Conservation (phyloP, 257 asterid genomes). For the Rauvolfia tetraphylla region DNA sequence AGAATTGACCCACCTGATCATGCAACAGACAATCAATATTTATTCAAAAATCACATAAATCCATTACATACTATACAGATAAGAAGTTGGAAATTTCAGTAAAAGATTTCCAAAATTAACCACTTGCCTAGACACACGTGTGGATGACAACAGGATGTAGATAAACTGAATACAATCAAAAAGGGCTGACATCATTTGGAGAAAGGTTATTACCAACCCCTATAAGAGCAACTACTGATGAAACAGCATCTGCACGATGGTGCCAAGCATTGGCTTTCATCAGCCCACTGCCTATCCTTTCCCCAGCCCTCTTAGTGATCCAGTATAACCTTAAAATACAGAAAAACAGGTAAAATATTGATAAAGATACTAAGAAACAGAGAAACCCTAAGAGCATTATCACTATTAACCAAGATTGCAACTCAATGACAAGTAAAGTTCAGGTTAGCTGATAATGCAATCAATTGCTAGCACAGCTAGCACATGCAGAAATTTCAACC, state of each 20-base stretch:
- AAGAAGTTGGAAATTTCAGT: not conserved
- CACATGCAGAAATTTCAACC: too few relatives aligned
- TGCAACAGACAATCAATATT: slow-evolving; percentile 8
- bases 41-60: not conserved
- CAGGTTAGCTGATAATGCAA: not conserved
- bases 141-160: not conserved
- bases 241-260: slow-evolving; percentile 94
- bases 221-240: slow-evolving; percentile 88
- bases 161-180: not conserved
- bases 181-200: not conserved
- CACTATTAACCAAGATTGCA: not conserved
- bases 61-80: not conserved
- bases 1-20: slow-evolving; percentile 82
- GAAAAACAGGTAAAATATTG: slow-evolving; percentile 2
- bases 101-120: not conserved
- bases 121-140: not conserved
- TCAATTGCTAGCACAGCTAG: not conserved
- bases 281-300: slow-evolving; percentile 89
- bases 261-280: slow-evolving; percentile 99
- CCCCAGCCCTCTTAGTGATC: slow-evolving; percentile 86
- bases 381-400: not conserved
- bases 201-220: slow-evolving; percentile 85
- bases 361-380: slow-evolving; percentile 6
- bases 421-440: not conserved
- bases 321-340: slow-evolving; percentile 53